Base-by-base conservation (phyloP, 73 alveolate species). In the Loxodes magnus region DNA sequence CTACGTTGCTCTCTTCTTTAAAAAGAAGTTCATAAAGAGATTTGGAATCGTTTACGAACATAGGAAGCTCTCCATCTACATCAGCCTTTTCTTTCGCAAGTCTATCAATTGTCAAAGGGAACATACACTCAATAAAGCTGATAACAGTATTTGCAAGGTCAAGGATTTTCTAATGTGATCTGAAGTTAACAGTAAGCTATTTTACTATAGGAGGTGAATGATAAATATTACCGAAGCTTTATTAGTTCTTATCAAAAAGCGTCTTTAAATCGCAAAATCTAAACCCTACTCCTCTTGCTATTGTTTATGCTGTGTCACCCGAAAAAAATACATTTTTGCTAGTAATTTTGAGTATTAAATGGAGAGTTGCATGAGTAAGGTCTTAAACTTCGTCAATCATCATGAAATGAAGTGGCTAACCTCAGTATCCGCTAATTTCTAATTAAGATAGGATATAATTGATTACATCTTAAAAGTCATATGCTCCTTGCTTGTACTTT, bases 231-330 rank as follows among this genome's bases (percentile, higher is more conserved):
- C n/a, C n/a, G n/a, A n/a, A 38, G 20, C 34, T 50, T 24, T 46
- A 24, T 9, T 48, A 43, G 33, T 29, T 12, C 17, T 21, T 56
- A n/a, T 23, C 19, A 50, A 76, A 77, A 7, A 77, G 42, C 33
- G 57, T 29, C 41, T 62, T 68, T 20, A 81, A 56, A 53, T 77
- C 85, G 19, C 67, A 50, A 52, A 74, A 81, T 42, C 82, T 71
- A 51, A 77, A 77, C 22, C 90, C 87, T 19, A 71, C 81, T 5
- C 95, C 95, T 77, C 77, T 77, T 6, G 90, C 87, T 2, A 82
- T 82, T 10, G 90, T 82, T 37, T 82, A 64, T 9, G 95, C 95
- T 0, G 95, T 82, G 48, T 82, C 95, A 19, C 94, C 94, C 16
- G 79, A 60, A 48, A 74, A 81, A 63, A 76, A 68, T 5, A 69